phyloP scores from a whole-genome alignment of 768 basidiomycete species.

The Cyclocybe cylindracea region DNA sequence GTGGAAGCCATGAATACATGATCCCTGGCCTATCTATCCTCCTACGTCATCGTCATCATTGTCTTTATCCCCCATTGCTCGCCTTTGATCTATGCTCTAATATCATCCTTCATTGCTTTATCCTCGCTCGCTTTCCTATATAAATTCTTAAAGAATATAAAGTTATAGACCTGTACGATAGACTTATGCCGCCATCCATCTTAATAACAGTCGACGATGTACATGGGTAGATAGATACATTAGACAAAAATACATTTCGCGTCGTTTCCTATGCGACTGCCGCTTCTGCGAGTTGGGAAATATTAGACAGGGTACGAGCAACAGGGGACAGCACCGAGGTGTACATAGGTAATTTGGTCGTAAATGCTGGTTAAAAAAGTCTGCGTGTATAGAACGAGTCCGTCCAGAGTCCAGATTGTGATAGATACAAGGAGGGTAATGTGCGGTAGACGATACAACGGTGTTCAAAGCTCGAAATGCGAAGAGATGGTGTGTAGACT shows the following conservation, averaged over 20 bases:
- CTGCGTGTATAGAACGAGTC: no score
- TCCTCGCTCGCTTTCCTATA: background rate
- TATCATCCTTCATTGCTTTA: no score
- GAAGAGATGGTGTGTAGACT: no score
- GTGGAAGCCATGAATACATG: conserved; percentile 57
- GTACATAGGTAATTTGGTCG: no score
- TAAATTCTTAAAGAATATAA: background rate
- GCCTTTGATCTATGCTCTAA: background rate
- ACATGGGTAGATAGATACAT: background rate
- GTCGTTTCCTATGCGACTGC: background rate
- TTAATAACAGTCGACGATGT: background rate
- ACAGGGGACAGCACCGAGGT: no score
- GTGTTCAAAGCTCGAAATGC: no score
- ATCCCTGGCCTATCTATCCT: background rate
- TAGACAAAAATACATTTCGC: background rate
- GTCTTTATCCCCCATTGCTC: background rate
- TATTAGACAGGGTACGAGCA: no score
- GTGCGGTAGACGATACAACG: no score
- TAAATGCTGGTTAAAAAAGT: no score
- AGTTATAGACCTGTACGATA: background rate
- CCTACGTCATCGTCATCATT: background rate
- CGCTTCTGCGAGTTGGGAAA: no score
- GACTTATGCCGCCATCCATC: background rate
- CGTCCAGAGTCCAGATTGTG: no score
- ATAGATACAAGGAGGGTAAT: no score